Percentiles rank a stretch among this genome's conserved stretches.
Conservation (phyloP, 2,329 filamentous ascomycete species). For the Cladosporium sp. region DNA sequence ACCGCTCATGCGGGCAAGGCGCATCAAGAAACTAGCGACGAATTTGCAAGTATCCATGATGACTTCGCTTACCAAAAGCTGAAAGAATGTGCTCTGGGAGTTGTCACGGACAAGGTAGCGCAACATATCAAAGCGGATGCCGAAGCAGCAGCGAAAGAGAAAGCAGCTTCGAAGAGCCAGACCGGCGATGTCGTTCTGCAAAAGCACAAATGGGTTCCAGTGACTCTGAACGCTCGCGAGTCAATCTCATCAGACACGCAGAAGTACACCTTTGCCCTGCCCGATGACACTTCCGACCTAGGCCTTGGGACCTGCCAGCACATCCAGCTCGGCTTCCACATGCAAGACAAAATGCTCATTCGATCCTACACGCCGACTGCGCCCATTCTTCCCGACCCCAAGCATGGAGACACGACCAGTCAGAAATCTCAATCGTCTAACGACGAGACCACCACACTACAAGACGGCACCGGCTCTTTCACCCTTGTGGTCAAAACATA, state of each 20-base stretch:
- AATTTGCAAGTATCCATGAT: slow-evolving; percentile 50
- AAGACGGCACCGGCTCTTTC: slow-evolving; percentile 40
- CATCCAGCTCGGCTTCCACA: slow-evolving; percentile 50
- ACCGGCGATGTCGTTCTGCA: slow-evolving; percentile 35
- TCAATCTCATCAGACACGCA: slow-evolving; percentile 42
- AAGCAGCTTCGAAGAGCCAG: slow-evolving; percentile 24
- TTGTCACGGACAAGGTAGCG: slow-evolving; percentile 46
- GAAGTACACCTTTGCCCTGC: slow-evolving; percentile 45
- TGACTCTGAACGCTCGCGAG: slow-evolving; percentile 37
- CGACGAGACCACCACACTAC: slow-evolving; percentile 13
- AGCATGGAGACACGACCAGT: slow-evolving; percentile 21
- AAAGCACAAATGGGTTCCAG: slow-evolving; percentile 45
- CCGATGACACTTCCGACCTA: slow-evolving; percentile 36
- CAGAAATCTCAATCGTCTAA: not conserved
- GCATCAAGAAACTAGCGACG: slow-evolving; percentile 45
- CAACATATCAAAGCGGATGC: slow-evolving; percentile 44
- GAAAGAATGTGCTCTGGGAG: slow-evolving; percentile 48
- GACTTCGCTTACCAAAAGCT: slow-evolving; percentile 48
- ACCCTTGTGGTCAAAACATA: slow-evolving; percentile 50
- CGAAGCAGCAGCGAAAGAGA: slow-evolving; percentile 37
- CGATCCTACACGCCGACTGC: slow-evolving; percentile 49
- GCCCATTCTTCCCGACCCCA: slow-evolving; percentile 35
- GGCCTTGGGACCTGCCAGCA: slow-evolving; percentile 51
- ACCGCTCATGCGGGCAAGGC: slow-evolving; percentile 48
- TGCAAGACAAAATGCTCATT: slow-evolving; percentile 48